These are phyloP conservation scores for Bromus sterilis DNA, from an alignment of 176 grass and related monocot species.

Conservation along the genomic window DNA sequence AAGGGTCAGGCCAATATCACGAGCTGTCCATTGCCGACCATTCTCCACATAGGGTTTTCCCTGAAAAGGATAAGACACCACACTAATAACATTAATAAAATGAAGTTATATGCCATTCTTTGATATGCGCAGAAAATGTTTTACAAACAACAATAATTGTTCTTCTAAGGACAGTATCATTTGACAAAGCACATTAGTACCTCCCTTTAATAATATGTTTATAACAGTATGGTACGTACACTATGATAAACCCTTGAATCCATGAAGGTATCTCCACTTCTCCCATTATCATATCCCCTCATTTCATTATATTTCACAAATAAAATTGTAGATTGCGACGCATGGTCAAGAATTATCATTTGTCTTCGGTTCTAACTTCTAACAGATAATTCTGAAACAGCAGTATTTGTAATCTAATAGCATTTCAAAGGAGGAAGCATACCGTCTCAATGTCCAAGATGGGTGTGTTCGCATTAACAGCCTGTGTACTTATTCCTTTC, in stretches of 20 bases:
- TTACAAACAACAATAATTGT: background rate
- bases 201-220: background rate
- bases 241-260: background rate
- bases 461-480: slow-evolving; percentile 43
- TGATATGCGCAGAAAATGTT: background rate
- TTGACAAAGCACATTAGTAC: background rate
- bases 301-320: background rate
- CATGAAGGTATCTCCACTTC: background rate
- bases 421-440: slow-evolving; percentile 16
- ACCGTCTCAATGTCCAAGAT: slow-evolving; percentile 76
- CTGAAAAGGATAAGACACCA: slow-evolving; percentile 31
- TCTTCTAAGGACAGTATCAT: background rate
- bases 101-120: background rate
- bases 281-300: background rate
- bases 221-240: background rate
- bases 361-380: background rate
- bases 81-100: background rate
- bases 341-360: background rate
- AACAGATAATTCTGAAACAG: background rate
- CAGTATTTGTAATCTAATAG: background rate
- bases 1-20: slow-evolving; percentile 64
- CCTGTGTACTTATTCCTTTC: slow-evolving; percentile 79
- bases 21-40: slow-evolving; percentile 48
- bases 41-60: slow-evolving; percentile 50
- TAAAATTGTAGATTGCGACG: background rate